These are phyloP conservation scores for Jatropha podagrica DNA, from an alignment of 441 rosid species.

Conservation along the genomic window DNA sequence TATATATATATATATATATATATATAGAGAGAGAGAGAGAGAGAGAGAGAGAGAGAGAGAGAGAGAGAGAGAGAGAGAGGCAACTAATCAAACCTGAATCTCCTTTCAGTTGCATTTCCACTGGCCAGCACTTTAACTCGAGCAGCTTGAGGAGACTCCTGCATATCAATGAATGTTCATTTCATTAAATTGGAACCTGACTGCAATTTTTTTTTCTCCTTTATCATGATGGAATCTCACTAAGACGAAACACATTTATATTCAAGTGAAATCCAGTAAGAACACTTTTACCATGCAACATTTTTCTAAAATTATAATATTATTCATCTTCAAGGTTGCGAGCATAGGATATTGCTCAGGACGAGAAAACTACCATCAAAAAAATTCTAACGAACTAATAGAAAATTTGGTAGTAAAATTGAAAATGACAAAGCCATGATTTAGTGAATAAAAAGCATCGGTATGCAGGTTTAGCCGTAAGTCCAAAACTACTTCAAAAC, in stretches of 20 bases:
- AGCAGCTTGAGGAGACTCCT: constrained; percentile 99
- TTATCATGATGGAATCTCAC: not conserved
- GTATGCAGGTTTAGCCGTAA: not conserved
- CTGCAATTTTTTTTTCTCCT: not conserved
- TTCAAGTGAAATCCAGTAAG: not conserved
- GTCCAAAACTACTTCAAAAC: not conserved
- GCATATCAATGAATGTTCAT: constrained; percentile 27
- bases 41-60: not conserved
- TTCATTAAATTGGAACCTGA: constrained; percentile 19
- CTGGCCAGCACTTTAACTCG: constrained; percentile 96
- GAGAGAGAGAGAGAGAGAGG: not conserved
- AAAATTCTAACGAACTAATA: not conserved
- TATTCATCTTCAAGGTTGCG: not conserved
- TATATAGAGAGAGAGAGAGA: too few species aligned
- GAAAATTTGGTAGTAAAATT: not conserved
- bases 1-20: too few species aligned
- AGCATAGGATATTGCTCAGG: not conserved
- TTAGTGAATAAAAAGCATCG: not conserved
- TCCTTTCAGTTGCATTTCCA: constrained; percentile 95
- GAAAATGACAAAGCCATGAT: not conserved
- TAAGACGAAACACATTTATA: not conserved
- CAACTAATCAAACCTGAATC: constrained; percentile 70
- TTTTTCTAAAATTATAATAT: not conserved
- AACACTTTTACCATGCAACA: not conserved
- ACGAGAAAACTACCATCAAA: not conserved